Evolutionary conservation across 345 rosid genomes (phyloP), one percentile per base, ranked within the genome.

Genomic region (Hypericum androsaemum): DNA sequence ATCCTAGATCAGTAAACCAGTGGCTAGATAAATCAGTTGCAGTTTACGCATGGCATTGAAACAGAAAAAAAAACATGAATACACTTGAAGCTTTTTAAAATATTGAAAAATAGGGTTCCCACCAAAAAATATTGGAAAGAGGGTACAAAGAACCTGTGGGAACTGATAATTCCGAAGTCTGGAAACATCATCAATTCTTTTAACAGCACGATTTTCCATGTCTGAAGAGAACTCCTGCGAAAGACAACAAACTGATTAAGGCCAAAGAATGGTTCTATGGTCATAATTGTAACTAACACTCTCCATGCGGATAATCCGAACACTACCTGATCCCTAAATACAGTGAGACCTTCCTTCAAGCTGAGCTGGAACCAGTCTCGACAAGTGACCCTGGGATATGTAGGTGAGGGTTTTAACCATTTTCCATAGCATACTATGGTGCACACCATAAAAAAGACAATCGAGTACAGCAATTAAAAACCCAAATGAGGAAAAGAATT

Each of bases 281-380:
- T 22, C 32, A 22, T 4, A 22, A 54, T 17, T n/a, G 7, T 35
- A 43, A 46, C 38, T 38, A 10, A 43, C 28, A 12, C 12, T 32
- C 53, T 44, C 14, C 41, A 57, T 52, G 32, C 32, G 4, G 32
- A 22, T 22, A 22, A 61, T 36, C 4, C 41, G 53, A 60, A 44
- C 14, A 55, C 14, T 69, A 80, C 97, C 84, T 94, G 99, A 70
- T 94, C 99, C 44, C 94, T 83, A 65, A 88, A 94, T 62, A 94
- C 97, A 17, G 97, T 94, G 42, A 94, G 97, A 58, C 99, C 99
- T 80, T 94, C 99, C 86, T 94, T 94, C 62, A 88, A 68, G 75
- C 99, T 94, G 60, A 94, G 94, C 61, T 94, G 99, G 75, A 94
- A 94, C 97, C 99, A 94, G 67, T 94, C 94, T 51, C 95, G 97